Conservation (phyloP, 2,329 filamentous ascomycete species). For the Neonectria sp. region DNA sequence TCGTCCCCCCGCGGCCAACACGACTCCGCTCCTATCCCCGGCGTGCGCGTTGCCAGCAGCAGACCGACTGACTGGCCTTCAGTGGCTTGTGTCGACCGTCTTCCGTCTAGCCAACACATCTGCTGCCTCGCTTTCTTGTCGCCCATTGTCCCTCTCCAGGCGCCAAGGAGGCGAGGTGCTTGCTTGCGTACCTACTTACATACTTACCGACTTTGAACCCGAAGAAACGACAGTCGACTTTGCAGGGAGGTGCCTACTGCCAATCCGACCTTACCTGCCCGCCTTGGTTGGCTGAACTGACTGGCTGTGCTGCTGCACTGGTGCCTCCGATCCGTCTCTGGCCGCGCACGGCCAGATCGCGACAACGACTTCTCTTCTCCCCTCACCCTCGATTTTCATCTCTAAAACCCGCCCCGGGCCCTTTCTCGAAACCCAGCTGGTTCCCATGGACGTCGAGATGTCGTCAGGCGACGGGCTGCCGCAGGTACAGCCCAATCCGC, state of each 20-base stretch:
- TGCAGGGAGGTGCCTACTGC: slow-evolving; percentile 11
- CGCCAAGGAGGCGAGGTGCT: slow-evolving; percentile 5
- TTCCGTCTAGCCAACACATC: slow-evolving; percentile 1
- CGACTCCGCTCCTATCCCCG: slow-evolving; percentile 19
- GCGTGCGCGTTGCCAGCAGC: slow-evolving; percentile 5
- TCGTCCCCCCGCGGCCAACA: slow-evolving; percentile 5
- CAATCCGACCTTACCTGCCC: slow-evolving; percentile 23
- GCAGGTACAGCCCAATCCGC: slow-evolving; percentile 45
- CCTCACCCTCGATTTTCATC: slow-evolving; percentile 26
- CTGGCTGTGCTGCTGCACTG: slow-evolving; percentile 23
- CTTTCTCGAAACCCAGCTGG: slow-evolving; percentile 23
- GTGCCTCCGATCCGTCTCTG: slow-evolving; percentile 25
- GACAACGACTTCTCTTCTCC: slow-evolving; percentile 23
- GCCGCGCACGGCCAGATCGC: slow-evolving; percentile 26
- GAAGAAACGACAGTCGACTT: neutral
- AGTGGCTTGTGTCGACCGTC: neutral
- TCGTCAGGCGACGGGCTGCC: slow-evolving; percentile 53
- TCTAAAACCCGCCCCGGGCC: neutral
- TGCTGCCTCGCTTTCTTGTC: neutral
- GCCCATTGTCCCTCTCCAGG: neutral
- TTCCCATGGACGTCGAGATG: slow-evolving; percentile 62
- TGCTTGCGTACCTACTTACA: neutral
- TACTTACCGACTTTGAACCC: neutral
- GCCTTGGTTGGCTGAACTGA: slow-evolving; percentile 28
- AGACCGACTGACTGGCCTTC: neutral